phyloP scores from a whole-genome alignment of 2,329 filamentous ascomycete genomes.

The Rhynchosporium agropyri region DNA sequence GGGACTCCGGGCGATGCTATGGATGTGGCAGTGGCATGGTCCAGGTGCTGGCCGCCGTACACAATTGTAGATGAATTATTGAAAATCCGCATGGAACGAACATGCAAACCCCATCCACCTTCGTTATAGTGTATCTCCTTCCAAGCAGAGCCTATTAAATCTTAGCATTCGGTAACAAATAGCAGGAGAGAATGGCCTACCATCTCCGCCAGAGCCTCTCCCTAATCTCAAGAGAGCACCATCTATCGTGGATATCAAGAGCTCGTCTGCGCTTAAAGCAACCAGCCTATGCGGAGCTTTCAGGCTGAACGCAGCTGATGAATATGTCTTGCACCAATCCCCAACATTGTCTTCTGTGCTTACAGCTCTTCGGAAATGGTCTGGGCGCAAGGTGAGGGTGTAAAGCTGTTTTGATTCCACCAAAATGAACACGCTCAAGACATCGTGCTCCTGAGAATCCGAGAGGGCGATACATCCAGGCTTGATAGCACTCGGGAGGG shows the following conservation, averaged over 20 bases:
- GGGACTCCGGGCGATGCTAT: slow-evolving; percentile 50
- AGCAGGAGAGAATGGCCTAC: slow-evolving; percentile 39
- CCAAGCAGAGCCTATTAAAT: slow-evolving; percentile 52
- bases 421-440: slow-evolving; percentile 76
- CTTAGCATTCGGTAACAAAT: slow-evolving; percentile 22
- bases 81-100: slow-evolving; percentile 68
- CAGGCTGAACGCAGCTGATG: slow-evolving; percentile 73
- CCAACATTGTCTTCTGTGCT: slow-evolving; percentile 73
- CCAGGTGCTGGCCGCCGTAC: slow-evolving; percentile 66
- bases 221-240: slow-evolving; percentile 75
- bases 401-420: slow-evolving; percentile 80
- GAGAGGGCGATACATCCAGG: slow-evolving; percentile 80
- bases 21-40: slow-evolving; percentile 68
- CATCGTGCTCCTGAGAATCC: slow-evolving; percentile 77
- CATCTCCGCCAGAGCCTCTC: slow-evolving; percentile 56
- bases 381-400: slow-evolving; percentile 79
- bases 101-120: slow-evolving; percentile 69
- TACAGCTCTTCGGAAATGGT: slow-evolving; percentile 73
- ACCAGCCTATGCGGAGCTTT: slow-evolving; percentile 80
- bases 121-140: slow-evolving; percentile 74
- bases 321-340: slow-evolving; percentile 75
- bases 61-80: slow-evolving; percentile 65
- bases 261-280: slow-evolving; percentile 70
- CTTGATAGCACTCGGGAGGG: slow-evolving; percentile 73
- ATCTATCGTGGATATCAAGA: slow-evolving; percentile 81